phyloP scores from a whole-genome alignment of 768 basidiomycete genomes.

The Amanita subjunquillea region DNA sequence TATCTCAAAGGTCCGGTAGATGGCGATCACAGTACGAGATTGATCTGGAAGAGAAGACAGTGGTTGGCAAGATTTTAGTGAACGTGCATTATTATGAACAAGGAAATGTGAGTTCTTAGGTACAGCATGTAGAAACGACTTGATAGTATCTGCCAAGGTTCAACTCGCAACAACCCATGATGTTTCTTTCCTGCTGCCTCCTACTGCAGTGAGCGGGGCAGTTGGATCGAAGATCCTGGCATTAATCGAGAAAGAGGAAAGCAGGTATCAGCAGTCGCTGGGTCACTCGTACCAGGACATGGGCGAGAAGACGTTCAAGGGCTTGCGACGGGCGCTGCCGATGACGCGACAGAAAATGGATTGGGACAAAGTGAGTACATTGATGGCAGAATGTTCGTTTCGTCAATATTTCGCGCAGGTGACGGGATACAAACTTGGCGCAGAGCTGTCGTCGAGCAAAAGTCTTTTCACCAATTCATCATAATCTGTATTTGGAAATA shows the following conservation, averaged over 20 bases:
- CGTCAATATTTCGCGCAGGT: slow-evolving; percentile 19
- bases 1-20: slow-evolving; percentile 68
- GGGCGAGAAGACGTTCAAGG: slow-evolving; percentile 90
- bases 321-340: slow-evolving; percentile 81
- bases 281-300: slow-evolving; percentile 82
- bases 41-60: slow-evolving; percentile 48
- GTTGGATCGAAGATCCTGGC: slow-evolving; percentile 69
- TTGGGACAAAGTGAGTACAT: slow-evolving; percentile 73
- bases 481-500: slow-evolving; percentile 1
- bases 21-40: slow-evolving; percentile 87
- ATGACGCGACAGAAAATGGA: slow-evolving; percentile 90
- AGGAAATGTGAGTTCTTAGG: slow-evolving; percentile 59
- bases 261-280: slow-evolving; percentile 67
- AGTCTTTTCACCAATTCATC: slow-evolving; percentile 32
- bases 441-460: slow-evolving; percentile 63
- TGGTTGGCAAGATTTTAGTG: slow-evolving; percentile 66
- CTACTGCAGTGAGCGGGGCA: slow-evolving; percentile 39
- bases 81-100: slow-evolving; percentile 98
- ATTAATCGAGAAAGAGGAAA: slow-evolving; percentile 72
- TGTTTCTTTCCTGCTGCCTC: slow-evolving; percentile 52
- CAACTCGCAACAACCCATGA: slow-evolving; percentile 77
- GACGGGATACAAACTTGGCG: slow-evolving; percentile 62
- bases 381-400: background rate
- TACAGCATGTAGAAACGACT: background rate
- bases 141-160: slow-evolving; percentile 39